Conservation (phyloP, 2,329 filamentous ascomycete genomes). For the Paraphaeosphaeria sporulosa region DNA sequence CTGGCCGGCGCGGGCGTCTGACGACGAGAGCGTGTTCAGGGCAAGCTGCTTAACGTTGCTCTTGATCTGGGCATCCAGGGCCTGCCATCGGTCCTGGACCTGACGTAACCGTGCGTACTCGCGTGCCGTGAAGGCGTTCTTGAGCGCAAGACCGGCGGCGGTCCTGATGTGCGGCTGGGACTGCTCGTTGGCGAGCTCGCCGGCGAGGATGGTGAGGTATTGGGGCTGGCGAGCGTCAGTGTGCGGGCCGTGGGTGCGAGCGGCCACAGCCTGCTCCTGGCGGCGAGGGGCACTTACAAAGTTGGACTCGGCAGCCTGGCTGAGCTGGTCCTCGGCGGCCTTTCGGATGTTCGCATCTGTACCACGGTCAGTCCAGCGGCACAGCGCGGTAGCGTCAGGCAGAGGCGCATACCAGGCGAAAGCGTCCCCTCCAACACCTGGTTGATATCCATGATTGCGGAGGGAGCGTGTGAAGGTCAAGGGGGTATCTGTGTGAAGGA, state of each 20-base stretch:
- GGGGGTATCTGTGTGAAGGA: conserved; percentile 31
- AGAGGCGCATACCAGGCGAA: conserved; percentile 76
- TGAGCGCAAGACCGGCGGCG: conserved; percentile 93
- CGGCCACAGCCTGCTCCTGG: conserved; percentile 25
- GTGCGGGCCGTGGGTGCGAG: conserved; percentile 30
- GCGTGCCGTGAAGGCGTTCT: conserved; percentile 97
- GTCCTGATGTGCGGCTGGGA: conserved; percentile 85
- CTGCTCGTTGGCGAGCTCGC: conserved; percentile 90
- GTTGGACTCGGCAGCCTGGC: conserved; percentile 89
- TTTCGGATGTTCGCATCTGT: conserved; percentile 88
- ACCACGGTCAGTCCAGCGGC: conserved; percentile 46
- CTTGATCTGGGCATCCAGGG: conserved; percentile 83
- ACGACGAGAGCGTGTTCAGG: conserved; percentile 84
- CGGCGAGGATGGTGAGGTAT: conserved; percentile 83
- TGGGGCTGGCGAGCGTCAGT: conserved; percentile 69
- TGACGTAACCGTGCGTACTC: conserved; percentile 87
- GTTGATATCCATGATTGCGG: conserved; percentile 89
- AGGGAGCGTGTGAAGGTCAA: conserved; percentile 35
- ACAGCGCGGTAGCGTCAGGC: conserved; percentile 18
- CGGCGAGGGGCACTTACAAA: conserved; percentile 72
- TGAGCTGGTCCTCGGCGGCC: conserved; percentile 92
- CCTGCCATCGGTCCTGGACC: conserved; percentile 92
- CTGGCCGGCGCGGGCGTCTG: conserved; percentile 82
- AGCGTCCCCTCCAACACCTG: conserved; percentile 97
- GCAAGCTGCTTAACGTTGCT: conserved; percentile 85